Percentiles rank a stretch among this genome's conserved stretches.
Conservation (phyloP, 805 yeast species). For the Wickerhamiella bombiphila region DNA sequence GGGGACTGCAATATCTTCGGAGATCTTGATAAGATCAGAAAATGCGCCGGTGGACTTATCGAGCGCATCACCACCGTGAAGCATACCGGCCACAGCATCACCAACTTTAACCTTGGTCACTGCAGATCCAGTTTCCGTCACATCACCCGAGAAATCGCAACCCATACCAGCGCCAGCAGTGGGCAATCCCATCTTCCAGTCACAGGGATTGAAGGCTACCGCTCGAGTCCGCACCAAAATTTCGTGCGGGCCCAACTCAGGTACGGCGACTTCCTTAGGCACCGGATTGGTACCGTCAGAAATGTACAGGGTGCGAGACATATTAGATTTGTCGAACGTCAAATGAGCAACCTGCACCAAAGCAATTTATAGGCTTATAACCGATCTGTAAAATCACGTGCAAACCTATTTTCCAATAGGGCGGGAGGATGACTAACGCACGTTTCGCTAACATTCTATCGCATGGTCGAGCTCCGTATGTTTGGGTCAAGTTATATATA, state of each 20-base stretch:
- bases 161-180: conserved; percentile 40
- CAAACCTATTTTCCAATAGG: too few relatives aligned
- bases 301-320: too few relatives aligned
- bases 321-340: too few relatives aligned
- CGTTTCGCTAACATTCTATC: too few relatives aligned
- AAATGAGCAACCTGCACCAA: too few relatives aligned
- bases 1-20: not conserved
- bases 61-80: conserved; percentile 37
- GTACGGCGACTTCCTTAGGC: not conserved
- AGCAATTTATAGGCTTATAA: too few relatives aligned
- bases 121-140: conserved; percentile 35
- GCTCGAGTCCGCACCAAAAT: not conserved
- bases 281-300: too few relatives aligned
- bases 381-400: too few relatives aligned
- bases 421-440: too few relatives aligned
- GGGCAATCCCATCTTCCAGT: conserved; percentile 43
- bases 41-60: conserved; percentile 40
- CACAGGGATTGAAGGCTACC: conserved; percentile 53
- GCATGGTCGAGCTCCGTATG: too few relatives aligned
- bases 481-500: too few relatives aligned
- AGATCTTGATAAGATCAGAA: conserved; percentile 33
- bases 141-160: conserved; percentile 45
- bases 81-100: conserved; percentile 38
- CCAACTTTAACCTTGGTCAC: conserved; percentile 34
- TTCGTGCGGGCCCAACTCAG: not conserved